Percentiles rank a stretch among this genome's conserved stretches.
Conservation (phyloP, 2,329 filamentous ascomycete genomes). For the Xylariaceae sp. region DNA sequence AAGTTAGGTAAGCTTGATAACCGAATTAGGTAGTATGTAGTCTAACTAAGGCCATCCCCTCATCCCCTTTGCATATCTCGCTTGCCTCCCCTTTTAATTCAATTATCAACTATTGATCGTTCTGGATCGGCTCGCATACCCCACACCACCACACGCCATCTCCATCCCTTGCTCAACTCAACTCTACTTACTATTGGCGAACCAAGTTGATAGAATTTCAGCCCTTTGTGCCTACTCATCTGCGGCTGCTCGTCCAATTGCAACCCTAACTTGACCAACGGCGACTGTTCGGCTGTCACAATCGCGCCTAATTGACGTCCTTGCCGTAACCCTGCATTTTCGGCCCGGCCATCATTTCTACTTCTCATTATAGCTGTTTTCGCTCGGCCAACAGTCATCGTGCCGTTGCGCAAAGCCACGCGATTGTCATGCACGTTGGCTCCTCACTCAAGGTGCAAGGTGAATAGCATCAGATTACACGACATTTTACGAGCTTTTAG, state of each 20-base stretch:
- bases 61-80: not conserved
- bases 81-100: not conserved
- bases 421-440: constrained; percentile 19
- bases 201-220: not conserved
- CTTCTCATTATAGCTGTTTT: not conserved
- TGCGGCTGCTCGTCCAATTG: not conserved
- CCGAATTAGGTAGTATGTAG: too few species aligned
- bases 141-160: not conserved
- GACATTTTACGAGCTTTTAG: constrained; percentile 26
- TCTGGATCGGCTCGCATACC: not conserved
- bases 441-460: constrained; percentile 11
- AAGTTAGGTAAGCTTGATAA: not conserved
- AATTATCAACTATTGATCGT: not conserved
- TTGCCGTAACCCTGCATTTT: not conserved
- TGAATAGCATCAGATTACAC: constrained; percentile 25
- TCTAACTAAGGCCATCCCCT: too few species aligned
- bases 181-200: not conserved
- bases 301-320: not conserved
- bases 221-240: not conserved
- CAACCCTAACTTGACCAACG: not conserved
- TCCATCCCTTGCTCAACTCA: not conserved
- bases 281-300: not conserved
- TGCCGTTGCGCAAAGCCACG: not conserved
- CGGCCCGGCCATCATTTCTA: not conserved
- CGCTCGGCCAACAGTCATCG: not conserved